Conservation (phyloP, 441 rosid genomes). For the Erodium moschatum region DNA sequence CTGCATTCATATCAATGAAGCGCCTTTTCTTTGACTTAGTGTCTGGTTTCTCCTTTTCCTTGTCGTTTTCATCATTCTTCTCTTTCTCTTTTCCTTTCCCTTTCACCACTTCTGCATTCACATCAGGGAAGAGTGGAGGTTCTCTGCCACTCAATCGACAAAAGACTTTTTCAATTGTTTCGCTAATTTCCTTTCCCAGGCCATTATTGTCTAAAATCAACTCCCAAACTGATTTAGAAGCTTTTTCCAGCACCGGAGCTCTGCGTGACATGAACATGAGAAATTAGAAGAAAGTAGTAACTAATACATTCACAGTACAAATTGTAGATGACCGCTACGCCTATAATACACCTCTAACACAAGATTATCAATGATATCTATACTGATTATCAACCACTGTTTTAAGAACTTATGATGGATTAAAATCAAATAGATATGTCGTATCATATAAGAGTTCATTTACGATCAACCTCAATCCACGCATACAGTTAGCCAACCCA, state of each 20-base stretch:
- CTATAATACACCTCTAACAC: not conserved
- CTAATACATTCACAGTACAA: not conserved
- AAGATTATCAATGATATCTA: not conserved
- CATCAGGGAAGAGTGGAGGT: constrained; percentile 48
- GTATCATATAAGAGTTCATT: not conserved
- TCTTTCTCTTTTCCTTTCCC: constrained; percentile 28
- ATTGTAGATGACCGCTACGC: not conserved
- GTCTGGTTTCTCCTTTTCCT: constrained; percentile 36
- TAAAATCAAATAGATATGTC: not conserved
- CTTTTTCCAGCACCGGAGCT: constrained; percentile 79
- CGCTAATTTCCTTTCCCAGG: constrained; percentile 72
- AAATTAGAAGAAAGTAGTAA: not conserved
- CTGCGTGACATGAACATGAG: constrained; percentile 28
- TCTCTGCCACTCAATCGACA: constrained; percentile 59
- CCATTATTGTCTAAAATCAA: constrained; percentile 68
- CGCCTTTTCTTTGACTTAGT: constrained; percentile 53
- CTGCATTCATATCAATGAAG: constrained; percentile 38
- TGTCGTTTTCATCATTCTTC: constrained; percentile 21
- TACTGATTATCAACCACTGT: not conserved
- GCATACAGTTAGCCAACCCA: not conserved
- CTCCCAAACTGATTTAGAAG: constrained; percentile 95
- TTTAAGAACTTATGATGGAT: not conserved
- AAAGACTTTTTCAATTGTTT: constrained; percentile 32
- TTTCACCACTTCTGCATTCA: constrained; percentile 27
- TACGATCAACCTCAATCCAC: not conserved